Conservation (phyloP, 108 stramenopile genomes). For the Aureococcus anophagefferens region DNA sequence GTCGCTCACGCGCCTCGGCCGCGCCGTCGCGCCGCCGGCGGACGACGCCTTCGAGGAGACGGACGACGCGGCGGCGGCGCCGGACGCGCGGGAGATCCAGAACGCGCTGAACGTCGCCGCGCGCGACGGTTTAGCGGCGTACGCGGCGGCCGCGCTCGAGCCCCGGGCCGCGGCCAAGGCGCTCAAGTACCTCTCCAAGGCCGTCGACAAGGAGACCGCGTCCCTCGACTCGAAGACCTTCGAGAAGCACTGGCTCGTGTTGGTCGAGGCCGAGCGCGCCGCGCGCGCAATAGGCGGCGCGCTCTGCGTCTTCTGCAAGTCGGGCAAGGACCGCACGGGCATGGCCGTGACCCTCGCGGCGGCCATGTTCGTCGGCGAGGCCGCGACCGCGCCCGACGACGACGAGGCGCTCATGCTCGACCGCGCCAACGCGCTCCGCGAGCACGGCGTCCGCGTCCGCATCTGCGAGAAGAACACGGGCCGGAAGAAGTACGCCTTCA, state of each 20-base stretch:
- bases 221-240: background rate
- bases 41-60: background rate
- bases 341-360: constrained; percentile 86
- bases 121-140: background rate
- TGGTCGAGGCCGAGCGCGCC: constrained; percentile 62
- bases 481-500: constrained; percentile 75
- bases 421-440: constrained; percentile 56
- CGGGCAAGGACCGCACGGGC: constrained; percentile 83
- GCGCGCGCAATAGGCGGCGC: constrained; percentile 67
- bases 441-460: constrained; percentile 69
- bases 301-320: constrained; percentile 72
- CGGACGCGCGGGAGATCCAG: background rate
- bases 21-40: background rate
- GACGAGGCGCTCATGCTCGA: constrained; percentile 30
- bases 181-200: background rate
- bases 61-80: background rate
- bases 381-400: background rate
- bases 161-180: background rate
- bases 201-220: background rate
- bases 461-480: constrained; percentile 87
- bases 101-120: background rate
- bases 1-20: background rate
- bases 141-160: background rate
- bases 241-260: constrained; percentile 15
- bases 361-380: constrained; percentile 49